Evolutionary conservation across 345 rosid genomes (phyloP), one percentile per base, ranked within the genome.

Genomic region (Crucihimalaya himalaica): DNA sequence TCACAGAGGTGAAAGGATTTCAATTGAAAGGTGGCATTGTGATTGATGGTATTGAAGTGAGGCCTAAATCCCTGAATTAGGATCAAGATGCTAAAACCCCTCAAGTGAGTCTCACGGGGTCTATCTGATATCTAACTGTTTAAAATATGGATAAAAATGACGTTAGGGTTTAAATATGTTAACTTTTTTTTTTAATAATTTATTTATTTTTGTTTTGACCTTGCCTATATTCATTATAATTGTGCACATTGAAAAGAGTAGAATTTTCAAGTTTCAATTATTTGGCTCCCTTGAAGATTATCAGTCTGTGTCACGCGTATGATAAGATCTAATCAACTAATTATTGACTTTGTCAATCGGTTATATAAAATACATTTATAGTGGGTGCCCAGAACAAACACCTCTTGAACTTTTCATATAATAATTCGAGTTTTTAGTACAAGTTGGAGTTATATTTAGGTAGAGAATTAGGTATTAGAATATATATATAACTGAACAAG

Each of bases 11-110:
- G 5, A 78, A 74, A 34, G 85, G 84, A 8, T 78, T 78, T 42
- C 85, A 81, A 16, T 14, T 86, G 18, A 84, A 83, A 82, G 79
- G 87, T 43, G 85, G 87, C 14, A 81, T 85, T 67, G 79, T 85
- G 63, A 78, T 80, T 23, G 85, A 82, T 50, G 87, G 84, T 3
- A 74, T 80, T 52, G 79, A 83, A 66, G 55, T 80, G 32, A 81
- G 83, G 61, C 87, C 87, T 51, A 62, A 78, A 40, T 15, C 32
- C 28, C 4, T 3, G 21, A 50, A 23, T 2, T 75, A 68, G 10
- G 20, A 57, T 46, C 34, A 40, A 45, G 19, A 28, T 56, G 42
- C 35, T 8, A 32, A 32, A n/a, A n/a, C n/a, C n/a, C n/a, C n/a
- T n/a, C n/a, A n/a, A 23, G 3, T 23, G 25, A 23, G 25, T 23